Percentiles rank a stretch among this genome's conserved stretches.
Conservation (phyloP, 495 filamentous ascomycete genomes). For the Apodospora peruviana region DNA sequence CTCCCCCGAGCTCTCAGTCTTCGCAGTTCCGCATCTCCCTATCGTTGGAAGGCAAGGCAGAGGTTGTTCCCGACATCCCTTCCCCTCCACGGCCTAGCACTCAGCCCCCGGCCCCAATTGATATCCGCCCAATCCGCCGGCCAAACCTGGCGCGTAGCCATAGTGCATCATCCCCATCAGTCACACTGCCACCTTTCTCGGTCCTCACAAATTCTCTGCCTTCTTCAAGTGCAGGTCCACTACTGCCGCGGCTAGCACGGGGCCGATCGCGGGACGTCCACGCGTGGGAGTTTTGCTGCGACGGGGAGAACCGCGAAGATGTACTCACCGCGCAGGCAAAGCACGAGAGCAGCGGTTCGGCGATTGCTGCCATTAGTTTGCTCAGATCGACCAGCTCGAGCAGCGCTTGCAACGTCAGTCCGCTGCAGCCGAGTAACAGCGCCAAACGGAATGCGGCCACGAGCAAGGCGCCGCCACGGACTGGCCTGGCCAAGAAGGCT, state of each 20-base stretch:
- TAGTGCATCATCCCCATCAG: slow-evolving; percentile 42
- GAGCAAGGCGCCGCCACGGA: slow-evolving; percentile 38
- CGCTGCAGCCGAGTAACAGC: slow-evolving; percentile 41
- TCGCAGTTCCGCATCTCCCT: slow-evolving; percentile 61
- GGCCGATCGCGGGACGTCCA: slow-evolving; percentile 78
- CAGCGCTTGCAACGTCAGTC: slow-evolving; percentile 32
- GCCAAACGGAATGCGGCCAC: slow-evolving; percentile 55
- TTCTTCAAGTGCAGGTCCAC: slow-evolving; percentile 35
- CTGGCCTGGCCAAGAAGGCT: slow-evolving; percentile 52
- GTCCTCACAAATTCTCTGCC: slow-evolving; percentile 56
- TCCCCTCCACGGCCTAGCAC: slow-evolving; percentile 57
- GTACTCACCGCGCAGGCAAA: slow-evolving; percentile 67
- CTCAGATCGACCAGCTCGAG: slow-evolving; percentile 60
- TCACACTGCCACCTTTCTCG: slow-evolving; percentile 47
- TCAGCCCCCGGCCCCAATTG: slow-evolving; percentile 17
- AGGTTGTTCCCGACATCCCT: slow-evolving; percentile 64
- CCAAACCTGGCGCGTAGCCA: slow-evolving; percentile 49
- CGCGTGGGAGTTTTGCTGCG: slow-evolving; percentile 79
- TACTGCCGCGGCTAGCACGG: slow-evolving; percentile 41
- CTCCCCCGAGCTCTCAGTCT: slow-evolving; percentile 27
- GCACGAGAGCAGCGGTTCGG: slow-evolving; percentile 65
- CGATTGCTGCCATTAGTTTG: slow-evolving; percentile 63
- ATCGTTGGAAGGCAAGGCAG: slow-evolving; percentile 78
- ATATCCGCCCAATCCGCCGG: slow-evolving; percentile 43
- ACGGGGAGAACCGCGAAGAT: slow-evolving; percentile 60